Evolutionary conservation across 352 stramenopile genomes (phyloP).

Genomic region (Phytophthora kernoviae): DNA sequence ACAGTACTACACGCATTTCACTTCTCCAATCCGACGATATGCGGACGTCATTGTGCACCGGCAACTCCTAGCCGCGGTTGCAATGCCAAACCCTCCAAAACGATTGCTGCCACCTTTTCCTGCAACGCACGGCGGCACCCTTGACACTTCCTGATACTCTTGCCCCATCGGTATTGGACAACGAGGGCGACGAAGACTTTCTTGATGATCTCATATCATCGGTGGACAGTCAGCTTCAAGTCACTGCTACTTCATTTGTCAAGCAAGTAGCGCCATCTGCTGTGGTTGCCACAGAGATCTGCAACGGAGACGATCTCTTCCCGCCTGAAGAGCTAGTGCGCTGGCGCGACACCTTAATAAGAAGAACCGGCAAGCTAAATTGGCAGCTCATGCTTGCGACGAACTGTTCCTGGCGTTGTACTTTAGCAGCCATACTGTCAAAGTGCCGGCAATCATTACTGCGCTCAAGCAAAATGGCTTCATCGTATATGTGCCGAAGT

Average conservation of each 20-base stretch:
- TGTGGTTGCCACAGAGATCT: conserved; percentile 12
- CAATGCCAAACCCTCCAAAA: conserved; percentile 5
- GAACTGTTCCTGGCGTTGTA: conserved; percentile 93
- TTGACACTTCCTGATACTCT: conserved; percentile 52
- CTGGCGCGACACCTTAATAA: conserved; percentile 90
- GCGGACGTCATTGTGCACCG: conserved; percentile 92
- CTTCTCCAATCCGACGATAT: conserved; percentile 91
- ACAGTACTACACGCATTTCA: conserved; percentile 93
- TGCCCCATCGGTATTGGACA: conserved; percentile 60
- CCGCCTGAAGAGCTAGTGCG: conserved; percentile 66
- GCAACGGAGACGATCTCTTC: conserved; percentile 41
- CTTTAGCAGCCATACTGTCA: conserved; percentile 89
- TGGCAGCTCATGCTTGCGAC: conserved; percentile 88
- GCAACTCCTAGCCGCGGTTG: conserved; percentile 76
- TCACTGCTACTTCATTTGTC: conserved; percentile 11
- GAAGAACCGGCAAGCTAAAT: conserved; percentile 91
- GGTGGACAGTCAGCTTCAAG: conserved; percentile 61
- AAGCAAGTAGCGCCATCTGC: background rate
- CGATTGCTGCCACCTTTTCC: background rate
- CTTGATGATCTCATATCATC: conserved; percentile 70
- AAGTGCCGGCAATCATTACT: conserved; percentile 88
- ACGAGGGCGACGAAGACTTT: conserved; percentile 57
- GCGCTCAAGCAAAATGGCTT: conserved; percentile 92
- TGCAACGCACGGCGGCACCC: background rate
- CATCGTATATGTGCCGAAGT: conserved; percentile 92